Percentiles rank a stretch among this genome's conserved stretches.
phyloP scores from a whole-genome alignment of 805 yeast species.

The Saccharomycopsis sp. region DNA sequence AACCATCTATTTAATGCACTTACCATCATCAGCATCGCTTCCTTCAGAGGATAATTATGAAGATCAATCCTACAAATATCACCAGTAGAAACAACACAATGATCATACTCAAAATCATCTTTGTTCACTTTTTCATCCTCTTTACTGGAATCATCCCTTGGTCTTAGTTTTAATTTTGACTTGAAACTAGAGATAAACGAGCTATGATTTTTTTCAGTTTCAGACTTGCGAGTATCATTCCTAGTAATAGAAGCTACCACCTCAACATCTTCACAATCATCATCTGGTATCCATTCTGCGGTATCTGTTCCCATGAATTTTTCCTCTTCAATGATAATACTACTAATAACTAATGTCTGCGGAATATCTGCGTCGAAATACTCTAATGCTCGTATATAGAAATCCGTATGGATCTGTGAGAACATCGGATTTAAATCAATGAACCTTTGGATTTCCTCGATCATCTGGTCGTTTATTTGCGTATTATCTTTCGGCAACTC shows the following conservation, averaged over 20 bases:
- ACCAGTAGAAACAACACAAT: neutral
- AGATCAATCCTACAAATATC: slow-evolving; percentile 38
- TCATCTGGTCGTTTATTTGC: neutral
- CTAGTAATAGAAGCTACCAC: no score
- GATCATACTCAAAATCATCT: neutral
- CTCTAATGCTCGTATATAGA: slow-evolving; percentile 12
- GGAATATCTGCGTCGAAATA: slow-evolving; percentile 15
- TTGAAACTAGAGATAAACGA: neutral
- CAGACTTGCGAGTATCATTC: neutral
- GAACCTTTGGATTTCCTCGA: slow-evolving; percentile 7
- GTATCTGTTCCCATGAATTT: slow-evolving; percentile 17
- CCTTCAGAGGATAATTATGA: slow-evolving; percentile 45
- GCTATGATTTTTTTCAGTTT: neutral
- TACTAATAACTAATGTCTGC: neutral
- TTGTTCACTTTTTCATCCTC: neutral
- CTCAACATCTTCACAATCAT: neutral
- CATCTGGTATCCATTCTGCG: neutral
- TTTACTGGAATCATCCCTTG: slow-evolving; percentile 6
- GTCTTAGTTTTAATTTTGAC: slow-evolving; percentile 3
- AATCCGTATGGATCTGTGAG: slow-evolving; percentile 10
- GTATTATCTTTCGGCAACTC: neutral
- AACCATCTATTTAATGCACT: slow-evolving; percentile 52
- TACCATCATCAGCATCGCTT: slow-evolving; percentile 37
- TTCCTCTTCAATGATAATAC: slow-evolving; percentile 4
- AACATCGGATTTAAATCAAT: slow-evolving; percentile 10